A percentile compares a stretch with the other conserved stretches of the same genome.
phyloP scores from a whole-genome alignment of 1,139 yeast genomes.

The Hemisphaericaspora subhashii region DNA sequence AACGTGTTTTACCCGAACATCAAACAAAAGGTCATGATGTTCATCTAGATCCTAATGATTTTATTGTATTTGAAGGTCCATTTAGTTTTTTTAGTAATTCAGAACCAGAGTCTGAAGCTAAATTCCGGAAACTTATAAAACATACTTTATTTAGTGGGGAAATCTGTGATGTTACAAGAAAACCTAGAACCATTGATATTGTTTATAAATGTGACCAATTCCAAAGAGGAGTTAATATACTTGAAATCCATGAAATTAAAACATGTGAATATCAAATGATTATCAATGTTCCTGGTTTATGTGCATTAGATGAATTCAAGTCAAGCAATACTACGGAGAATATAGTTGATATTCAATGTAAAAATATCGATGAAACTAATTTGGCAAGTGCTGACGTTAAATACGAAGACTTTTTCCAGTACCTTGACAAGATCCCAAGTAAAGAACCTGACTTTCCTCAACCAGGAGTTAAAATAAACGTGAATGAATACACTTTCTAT shows the following conservation, averaged over 20 bases:
- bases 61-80: constrained; percentile 22
- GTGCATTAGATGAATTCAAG: constrained; percentile 50
- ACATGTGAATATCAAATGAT: constrained; percentile 72
- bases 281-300: constrained; percentile 60
- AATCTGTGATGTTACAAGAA: constrained; percentile 68
- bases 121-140: constrained; percentile 38
- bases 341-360: constrained; percentile 44
- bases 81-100: constrained; percentile 14
- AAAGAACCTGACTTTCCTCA: constrained; percentile 15
- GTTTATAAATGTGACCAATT: constrained; percentile 65
- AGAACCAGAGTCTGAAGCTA: constrained; percentile 9
- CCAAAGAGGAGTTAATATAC: constrained; percentile 25
- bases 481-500: constrained; percentile 24
- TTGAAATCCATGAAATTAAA: constrained; percentile 58
- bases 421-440: constrained; percentile 8
- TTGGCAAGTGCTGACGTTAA: constrained; percentile 10
- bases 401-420: constrained; percentile 14
- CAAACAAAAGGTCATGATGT: constrained; percentile 21
- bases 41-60: constrained; percentile 18
- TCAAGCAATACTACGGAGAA: constrained; percentile 38
- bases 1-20: constrained; percentile 21
- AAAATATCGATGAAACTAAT: constrained; percentile 24
- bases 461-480: constrained; percentile 20
- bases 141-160: constrained; percentile 64
- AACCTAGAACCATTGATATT: constrained; percentile 62